Conservation (phyloP, 2,329 filamentous ascomycete species). For the Daldinia sp. region DNA sequence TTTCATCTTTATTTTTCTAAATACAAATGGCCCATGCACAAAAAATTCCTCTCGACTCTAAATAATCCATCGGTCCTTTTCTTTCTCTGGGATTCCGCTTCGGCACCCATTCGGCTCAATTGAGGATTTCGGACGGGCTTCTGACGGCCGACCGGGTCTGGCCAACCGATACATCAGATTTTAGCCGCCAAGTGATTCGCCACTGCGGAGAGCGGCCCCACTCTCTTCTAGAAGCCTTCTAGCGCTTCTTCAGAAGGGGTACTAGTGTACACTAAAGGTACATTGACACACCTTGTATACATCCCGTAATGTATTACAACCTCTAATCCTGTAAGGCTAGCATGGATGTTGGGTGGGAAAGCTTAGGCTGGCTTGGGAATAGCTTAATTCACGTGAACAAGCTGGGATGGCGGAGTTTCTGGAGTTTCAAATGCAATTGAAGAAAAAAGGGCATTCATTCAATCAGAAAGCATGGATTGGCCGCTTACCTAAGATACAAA, state of each 20-base stretch:
- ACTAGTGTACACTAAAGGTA: neutral
- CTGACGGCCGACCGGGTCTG: slow-evolving; percentile 25
- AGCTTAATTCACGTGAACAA: slow-evolving; percentile 12
- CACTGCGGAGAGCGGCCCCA: slow-evolving; percentile 34
- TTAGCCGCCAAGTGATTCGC: slow-evolving; percentile 41
- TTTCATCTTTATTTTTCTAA: neutral
- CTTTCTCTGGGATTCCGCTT: slow-evolving; percentile 24
- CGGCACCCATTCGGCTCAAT: slow-evolving; percentile 43
- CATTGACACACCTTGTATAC: neutral
- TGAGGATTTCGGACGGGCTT: slow-evolving; percentile 29
- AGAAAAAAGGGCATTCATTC: neutral
- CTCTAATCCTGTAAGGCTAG: slow-evolving; percentile 16
- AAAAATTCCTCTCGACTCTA: slow-evolving; percentile 1
- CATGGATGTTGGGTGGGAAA: slow-evolving; percentile 2
- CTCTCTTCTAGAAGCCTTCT: slow-evolving; percentile 43
- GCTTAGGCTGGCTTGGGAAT: slow-evolving; percentile 1
- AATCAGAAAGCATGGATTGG: neutral
- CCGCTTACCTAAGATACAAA: slow-evolving; percentile 22
- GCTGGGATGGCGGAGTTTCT: slow-evolving; percentile 8
- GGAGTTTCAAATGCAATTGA: too few relatives aligned
- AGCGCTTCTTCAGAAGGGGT: slow-evolving; percentile 15
- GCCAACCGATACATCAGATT: slow-evolving; percentile 36
- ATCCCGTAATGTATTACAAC: neutral
- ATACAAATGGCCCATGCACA: neutral
- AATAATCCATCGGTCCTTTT: slow-evolving; percentile 41